Conservation (phyloP, 208 protist genomes). For the Vickermania spadyakhi region DNA sequence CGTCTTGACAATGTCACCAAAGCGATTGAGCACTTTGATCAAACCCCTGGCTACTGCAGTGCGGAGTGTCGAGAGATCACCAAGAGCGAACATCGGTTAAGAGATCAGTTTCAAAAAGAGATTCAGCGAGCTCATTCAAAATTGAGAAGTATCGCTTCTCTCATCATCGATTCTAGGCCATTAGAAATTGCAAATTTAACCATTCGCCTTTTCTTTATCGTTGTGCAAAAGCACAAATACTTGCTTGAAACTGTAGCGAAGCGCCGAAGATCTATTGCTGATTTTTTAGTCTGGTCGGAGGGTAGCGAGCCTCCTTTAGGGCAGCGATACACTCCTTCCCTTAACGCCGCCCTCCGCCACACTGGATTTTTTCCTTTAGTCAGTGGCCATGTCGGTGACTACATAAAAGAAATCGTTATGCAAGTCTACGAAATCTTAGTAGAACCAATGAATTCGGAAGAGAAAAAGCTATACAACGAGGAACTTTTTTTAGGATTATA, state of each 20-base stretch:
- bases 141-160: constrained; percentile 23
- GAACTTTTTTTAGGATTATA: constrained; percentile 42
- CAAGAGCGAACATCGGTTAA: constrained; percentile 22
- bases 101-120: constrained; percentile 21
- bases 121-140: constrained; percentile 31
- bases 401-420: constrained; percentile 4
- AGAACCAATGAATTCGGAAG: constrained; percentile 34
- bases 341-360: constrained; percentile 2
- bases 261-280: neutral
- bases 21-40: neutral
- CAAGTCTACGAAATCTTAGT: constrained; percentile 42
- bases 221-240: constrained; percentile 43
- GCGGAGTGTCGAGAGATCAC: constrained; percentile 31
- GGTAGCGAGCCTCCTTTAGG: neutral
- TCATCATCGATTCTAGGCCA: constrained; percentile 23
- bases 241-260: constrained; percentile 10
- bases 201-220: constrained; percentile 64
- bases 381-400: neutral
- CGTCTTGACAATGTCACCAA: neutral
- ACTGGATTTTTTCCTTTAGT: constrained; percentile 2
- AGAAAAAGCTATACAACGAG: constrained; percentile 31
- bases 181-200: constrained; percentile 56
- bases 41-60: constrained; percentile 7
- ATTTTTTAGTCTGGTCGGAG: neutral
- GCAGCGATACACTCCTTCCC: neutral